phyloP scores from a whole-genome alignment of 768 basidiomycete species.

The Cystofilobasidium capitatum region DNA sequence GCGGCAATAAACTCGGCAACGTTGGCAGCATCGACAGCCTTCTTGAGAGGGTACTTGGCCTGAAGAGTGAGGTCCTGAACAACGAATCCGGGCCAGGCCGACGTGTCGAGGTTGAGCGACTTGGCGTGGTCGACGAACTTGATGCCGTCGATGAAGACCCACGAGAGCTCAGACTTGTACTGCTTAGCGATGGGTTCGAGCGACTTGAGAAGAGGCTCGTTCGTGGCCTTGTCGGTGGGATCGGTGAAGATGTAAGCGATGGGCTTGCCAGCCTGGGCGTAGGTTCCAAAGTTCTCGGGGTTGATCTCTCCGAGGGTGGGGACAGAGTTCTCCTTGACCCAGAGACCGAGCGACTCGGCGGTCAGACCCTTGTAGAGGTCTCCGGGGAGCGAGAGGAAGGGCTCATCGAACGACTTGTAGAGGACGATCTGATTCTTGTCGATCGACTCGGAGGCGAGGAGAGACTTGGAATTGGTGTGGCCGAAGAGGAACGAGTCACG shows the following conservation, averaged over 20 bases:
- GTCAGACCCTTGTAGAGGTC: constrained; percentile 51
- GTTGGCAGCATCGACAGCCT: constrained; percentile 49
- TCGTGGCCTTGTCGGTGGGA: constrained; percentile 53
- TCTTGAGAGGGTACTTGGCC: constrained; percentile 76
- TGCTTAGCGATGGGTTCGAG: constrained; percentile 68
- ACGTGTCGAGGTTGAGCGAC: constrained; percentile 73
- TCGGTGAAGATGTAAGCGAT: constrained; percentile 93
- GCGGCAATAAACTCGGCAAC: constrained; percentile 54
- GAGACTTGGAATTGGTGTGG: constrained; percentile 58
- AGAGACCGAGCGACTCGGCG: constrained; percentile 57
- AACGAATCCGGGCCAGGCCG: constrained; percentile 89
- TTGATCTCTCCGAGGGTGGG: constrained; percentile 86
- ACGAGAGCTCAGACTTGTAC: constrained; percentile 81
- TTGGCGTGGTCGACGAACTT: constrained; percentile 94
- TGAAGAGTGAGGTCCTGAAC: constrained; percentile 74
- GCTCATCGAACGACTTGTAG: constrained; percentile 88
- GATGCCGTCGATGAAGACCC: constrained; percentile 94
- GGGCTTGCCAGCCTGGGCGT: constrained; percentile 71
- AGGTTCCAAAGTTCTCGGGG: constrained; percentile 81
- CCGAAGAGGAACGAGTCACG: constrained; percentile 94
- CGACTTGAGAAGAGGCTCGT: constrained; percentile 55
- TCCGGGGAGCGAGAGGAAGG: constrained; percentile 43
- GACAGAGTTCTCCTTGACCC: constrained; percentile 72
- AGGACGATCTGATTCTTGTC: constrained; percentile 75
- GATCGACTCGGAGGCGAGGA: constrained; percentile 53